phyloP scores from a whole-genome alignment of 805 yeast species.

The Saccharomycopsis javanensis region DNA sequence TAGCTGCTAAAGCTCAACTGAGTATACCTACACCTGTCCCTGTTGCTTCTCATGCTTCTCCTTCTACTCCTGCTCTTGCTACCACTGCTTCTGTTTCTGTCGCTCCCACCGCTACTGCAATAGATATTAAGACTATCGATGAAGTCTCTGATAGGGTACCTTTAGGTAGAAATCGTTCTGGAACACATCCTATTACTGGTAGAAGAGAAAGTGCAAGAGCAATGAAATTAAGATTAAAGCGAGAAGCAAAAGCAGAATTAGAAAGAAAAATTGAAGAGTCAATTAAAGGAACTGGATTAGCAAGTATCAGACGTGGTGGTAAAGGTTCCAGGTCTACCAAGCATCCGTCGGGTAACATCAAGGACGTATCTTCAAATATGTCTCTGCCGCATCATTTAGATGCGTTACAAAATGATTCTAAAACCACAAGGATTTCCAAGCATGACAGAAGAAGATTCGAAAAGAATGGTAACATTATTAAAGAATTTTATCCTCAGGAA shows the following conservation, averaged over 20 bases:
- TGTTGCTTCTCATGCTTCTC: too few relatives aligned
- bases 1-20: not conserved
- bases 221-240: not conserved
- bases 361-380: not conserved
- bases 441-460: slow-evolving; percentile 11
- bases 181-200: not conserved
- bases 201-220: not conserved
- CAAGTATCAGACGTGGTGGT: not conserved
- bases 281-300: slow-evolving; percentile 1
- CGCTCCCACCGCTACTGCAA: not conserved
- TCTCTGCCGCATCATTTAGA: not conserved
- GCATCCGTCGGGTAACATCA: not conserved
- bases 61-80: too few relatives aligned
- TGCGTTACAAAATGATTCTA: not conserved
- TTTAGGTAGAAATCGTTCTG: not conserved
- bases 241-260: not conserved
- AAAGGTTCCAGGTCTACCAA: not conserved
- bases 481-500: slow-evolving; percentile 11
- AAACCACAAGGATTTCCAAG: slow-evolving; percentile 4
- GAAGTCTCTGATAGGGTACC: not conserved
- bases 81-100: not conserved
- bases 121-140: not conserved
- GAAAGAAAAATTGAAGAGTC: not conserved
- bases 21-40: not conserved
- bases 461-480: slow-evolving; percentile 3